Evolutionary conservation across 164 flowering plant species (phyloP), one percentile per base, ranked within the genome.

Genomic region (Aristolochia fimbriata): DNA sequence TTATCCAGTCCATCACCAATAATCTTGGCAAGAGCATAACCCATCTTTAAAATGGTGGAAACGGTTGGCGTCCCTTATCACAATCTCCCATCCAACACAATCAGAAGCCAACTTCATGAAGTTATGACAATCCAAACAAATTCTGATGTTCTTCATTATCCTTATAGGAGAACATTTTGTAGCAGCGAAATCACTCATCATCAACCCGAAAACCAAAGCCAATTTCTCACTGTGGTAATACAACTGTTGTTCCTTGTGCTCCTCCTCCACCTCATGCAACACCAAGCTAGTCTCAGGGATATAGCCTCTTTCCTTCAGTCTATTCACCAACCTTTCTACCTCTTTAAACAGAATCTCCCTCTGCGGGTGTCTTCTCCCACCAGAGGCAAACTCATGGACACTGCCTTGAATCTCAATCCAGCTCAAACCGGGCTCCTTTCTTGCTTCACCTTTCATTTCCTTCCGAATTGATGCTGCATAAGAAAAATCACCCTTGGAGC

Each of bases 391-490:
- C 69, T 85, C 89, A 67, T 85, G 88, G 11, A 84, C 78, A 54
- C 17, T 61, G 66, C 78, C 80, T 15, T 71, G 78, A 22, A 85
- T 62, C 74, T 85, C 88, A 33, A 80, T 79, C 94, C 95, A 83
- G 67, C 97, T 89, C 70, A 89, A 70, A 43, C 97, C 95, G 14
- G 92, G 88, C 49, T 82, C 83, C 66, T 89, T 89, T 71, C 62
- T 82, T 57, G 82, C 86, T 37, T 71, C 71, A 8, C 57, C 55
- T 25, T 53, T 68, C 94, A 89, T 87, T 63, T 80, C 75, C 67
- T 70, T 81, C 67, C 95, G 72, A 25, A 82, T 41, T 46, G 61
- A 47, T 17, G 71, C 78, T 4, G 91, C 94, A 62, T 78, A 73
- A 37, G 27, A 45, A 24, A 72, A 83, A n/a, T 73, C 73, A 45